Evolutionary conservation across 2,329 filamentous ascomycete species (phyloP), one percentile per base, ranked within the genome.

Genomic region (Aurifilum marmelostoma): DNA sequence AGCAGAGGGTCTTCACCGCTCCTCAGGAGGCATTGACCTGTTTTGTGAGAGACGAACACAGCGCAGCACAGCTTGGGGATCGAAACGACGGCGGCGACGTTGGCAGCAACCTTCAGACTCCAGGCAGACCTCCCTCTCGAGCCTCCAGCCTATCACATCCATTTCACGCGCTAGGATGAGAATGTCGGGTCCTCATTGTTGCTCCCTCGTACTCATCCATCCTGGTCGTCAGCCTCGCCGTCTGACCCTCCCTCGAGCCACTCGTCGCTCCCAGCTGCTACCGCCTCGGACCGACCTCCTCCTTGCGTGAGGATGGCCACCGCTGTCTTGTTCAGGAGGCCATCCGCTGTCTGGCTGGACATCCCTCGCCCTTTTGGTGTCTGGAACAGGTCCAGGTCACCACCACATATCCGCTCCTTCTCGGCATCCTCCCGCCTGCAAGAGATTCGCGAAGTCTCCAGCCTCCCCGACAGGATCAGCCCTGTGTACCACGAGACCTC

Each of bases 401-500:
- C 34, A 8, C 27, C 47, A 16, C 52, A 24, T 41, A 6, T 70
- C 5, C 80, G 84, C 73, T 74, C 72, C 71, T 88, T 91, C 74
- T 86, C 86, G 8, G 79, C 79, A 11, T 86, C 87, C 2, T 67
- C 78, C 16, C 67, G 72, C 18, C 80, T 81, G 71, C 77, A 74
- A 69, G 80, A 87, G 73, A 82, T 91, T 32, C 82, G 83, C 73
- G 83, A 86, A 74, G 78, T 84, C 34, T 78, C 81, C 6, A 74
- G 79, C 29, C 82, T 91, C 8, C 84, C 85, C 3, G 78, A 84
- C 61, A 85, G 89, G 66, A 82, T 89, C 58, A 79, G 86, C n/a
- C 89, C 91, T 12, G 83, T 82, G 72, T 92, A 91, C 78, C 84
- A 88, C 79, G 86, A 90, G 80, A 82, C 81, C 2, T 85, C 85